These are phyloP conservation scores for Trichophyton mentagrophytes DNA, from an alignment of 2,329 filamentous ascomycete genomes.

Conservation along the genomic window DNA sequence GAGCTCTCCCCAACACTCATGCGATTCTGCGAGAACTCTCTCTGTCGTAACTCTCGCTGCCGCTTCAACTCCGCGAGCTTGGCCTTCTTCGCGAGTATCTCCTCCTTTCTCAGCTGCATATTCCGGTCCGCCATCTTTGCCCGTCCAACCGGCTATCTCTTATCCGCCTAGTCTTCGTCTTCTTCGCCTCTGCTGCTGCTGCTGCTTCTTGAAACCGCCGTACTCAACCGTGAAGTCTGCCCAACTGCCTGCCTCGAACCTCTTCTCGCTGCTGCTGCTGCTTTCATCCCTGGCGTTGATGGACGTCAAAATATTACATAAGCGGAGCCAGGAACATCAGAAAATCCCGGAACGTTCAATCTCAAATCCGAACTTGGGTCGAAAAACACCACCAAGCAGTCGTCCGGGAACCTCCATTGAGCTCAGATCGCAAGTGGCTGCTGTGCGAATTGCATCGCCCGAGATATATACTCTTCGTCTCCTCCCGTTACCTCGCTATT, in stretches of 20 bases:
- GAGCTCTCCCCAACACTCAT: slow-evolving; percentile 54
- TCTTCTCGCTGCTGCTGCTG: not conserved
- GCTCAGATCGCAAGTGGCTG: not conserved
- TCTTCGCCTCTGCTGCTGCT: too few relatives aligned
- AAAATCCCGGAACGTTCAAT: slow-evolving; percentile 3
- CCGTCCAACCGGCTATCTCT: not conserved
- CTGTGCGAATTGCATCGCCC: not conserved
- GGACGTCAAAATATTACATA: slow-evolving; percentile 2
- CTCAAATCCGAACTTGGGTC: not conserved
- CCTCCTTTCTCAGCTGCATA: slow-evolving; percentile 68
- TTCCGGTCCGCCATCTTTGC: slow-evolving; percentile 18
- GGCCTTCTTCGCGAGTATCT: slow-evolving; percentile 91
- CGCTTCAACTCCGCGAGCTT: slow-evolving; percentile 94
- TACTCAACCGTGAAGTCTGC: not conserved
- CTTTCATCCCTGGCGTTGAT: not conserved
- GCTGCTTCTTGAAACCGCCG: not conserved
- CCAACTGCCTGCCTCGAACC: not conserved
- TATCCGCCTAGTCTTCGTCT: not conserved
- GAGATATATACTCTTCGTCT: not conserved
- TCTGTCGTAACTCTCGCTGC: slow-evolving; percentile 71
- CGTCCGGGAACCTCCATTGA: not conserved
- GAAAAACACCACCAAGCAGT: not conserved
- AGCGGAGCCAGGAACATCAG: not conserved
- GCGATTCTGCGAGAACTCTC: slow-evolving; percentile 57
- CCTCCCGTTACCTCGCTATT: not conserved